These are phyloP conservation scores for Xylariaceae sp. DNA, from an alignment of 2,329 filamentous ascomycete genomes.

Conservation along the genomic window DNA sequence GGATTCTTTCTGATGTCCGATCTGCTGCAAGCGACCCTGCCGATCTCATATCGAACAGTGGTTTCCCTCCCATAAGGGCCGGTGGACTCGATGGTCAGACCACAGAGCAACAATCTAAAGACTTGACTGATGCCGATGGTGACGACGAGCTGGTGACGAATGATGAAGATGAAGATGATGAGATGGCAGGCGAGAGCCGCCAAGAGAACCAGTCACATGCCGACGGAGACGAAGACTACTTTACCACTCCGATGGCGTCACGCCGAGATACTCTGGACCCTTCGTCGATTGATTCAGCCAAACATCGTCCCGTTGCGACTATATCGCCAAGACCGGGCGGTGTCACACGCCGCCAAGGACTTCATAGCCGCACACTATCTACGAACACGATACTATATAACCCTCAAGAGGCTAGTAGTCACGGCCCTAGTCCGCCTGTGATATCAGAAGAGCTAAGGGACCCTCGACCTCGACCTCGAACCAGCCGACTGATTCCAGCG, in stretches of 20 bases:
- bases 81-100: constrained; percentile 43
- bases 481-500: constrained; percentile 45
- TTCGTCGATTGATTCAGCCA: constrained; percentile 40
- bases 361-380: constrained; percentile 77
- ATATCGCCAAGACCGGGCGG: constrained; percentile 42
- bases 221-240: constrained; percentile 58
- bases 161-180: constrained; percentile 71
- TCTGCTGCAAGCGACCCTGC: constrained; percentile 69
- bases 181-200: constrained; percentile 50
- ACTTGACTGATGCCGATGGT: constrained; percentile 82
- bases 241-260: constrained; percentile 56
- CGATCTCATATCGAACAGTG: constrained; percentile 59
- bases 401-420: constrained; percentile 57
- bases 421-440: constrained; percentile 48
- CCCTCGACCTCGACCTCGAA: constrained; percentile 43
- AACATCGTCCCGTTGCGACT: constrained; percentile 38
- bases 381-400: constrained; percentile 86
- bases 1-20: constrained; percentile 60
- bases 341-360: constrained; percentile 45
- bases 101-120: constrained; percentile 56
- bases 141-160: constrained; percentile 90
- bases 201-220: constrained; percentile 34
- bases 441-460: constrained; percentile 47
- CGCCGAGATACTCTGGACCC: constrained; percentile 45
- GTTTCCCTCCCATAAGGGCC: constrained; percentile 37